Base-by-base conservation (phyloP, 495 filamentous ascomycete genomes). In the Aspergillus nidulans region DNA sequence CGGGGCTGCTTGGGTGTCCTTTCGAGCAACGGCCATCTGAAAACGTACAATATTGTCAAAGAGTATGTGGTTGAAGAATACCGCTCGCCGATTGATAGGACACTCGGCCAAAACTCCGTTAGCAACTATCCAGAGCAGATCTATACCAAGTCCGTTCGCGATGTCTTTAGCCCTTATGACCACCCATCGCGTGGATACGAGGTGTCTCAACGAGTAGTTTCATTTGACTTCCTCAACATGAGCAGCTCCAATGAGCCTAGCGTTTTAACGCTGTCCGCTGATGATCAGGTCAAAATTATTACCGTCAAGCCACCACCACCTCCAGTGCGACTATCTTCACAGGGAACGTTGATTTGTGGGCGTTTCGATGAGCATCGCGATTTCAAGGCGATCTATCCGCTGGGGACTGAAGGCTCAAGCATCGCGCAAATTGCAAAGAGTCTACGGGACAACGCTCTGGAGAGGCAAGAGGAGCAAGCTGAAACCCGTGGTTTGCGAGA, bases 171-270 rank as follows among this genome's bases (percentile, higher is more conserved):
- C 32, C 71, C 77, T 0, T 80, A 69, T 54, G 65, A 79, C 48
- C 71, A 76, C 52, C 63, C 69, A 26, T 65, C 58, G 26, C 67
- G 77, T 28, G 60, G 77, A 0, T 72, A 69, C 67, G 52, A 77
- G 63, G 72, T 84, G 69, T 74, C 80, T 9, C 78, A 86, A 39
- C 80, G 85, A 15, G 82, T 96, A 26, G 86, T 94, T 0, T 88
- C 87, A 1, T 96, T 95, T 66, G 92, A 97, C 63, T 95, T 90
- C 76, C 76, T 95, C 50, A 88, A 62, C 64, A 81, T 76, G 70
- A 84, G 80, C 71, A 42, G 77, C 1, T 71, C 80, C 8, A 70
- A 85, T 39, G 85, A 84, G 45, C 83, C 87, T 19, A 81, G 83
- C 44, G 77, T 83, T 30, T 72, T 95, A 56, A 83, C 85, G 5